A percentile compares a stretch with the other conserved stretches of the same genome.
These are phyloP conservation scores for Rhizopus microsporus DNA, from an alignment of 371 early-diverging fungal genomes.

Conservation along the genomic window DNA sequence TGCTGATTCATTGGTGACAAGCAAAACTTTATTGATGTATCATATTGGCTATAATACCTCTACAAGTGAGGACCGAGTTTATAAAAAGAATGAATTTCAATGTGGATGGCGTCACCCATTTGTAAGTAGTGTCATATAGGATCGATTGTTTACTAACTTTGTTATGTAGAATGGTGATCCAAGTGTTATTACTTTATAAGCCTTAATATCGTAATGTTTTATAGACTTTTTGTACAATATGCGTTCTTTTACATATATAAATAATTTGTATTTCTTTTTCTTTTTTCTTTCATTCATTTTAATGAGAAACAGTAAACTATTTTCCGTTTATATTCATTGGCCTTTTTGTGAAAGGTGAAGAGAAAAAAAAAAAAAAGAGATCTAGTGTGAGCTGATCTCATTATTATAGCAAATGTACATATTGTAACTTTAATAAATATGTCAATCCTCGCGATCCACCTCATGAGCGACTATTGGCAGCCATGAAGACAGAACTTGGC, in stretches of 20 bases:
- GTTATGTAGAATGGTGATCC: constrained; percentile 42
- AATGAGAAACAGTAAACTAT: constrained; percentile 1
- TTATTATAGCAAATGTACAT: constrained; percentile 71
- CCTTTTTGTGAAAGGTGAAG: constrained; percentile 83
- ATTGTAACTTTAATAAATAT: constrained; percentile 88
- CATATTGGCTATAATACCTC: constrained; percentile 68
- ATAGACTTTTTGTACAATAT: neutral
- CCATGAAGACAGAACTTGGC: constrained; percentile 55
- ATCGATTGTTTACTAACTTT: neutral
- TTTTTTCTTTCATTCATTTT: too few relatives aligned
- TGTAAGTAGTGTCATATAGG: constrained; percentile 40
- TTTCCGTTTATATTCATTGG: constrained; percentile 84
- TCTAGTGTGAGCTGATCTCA: neutral
- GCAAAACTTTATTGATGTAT: constrained; percentile 56
- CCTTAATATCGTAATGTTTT: constrained; percentile 16
- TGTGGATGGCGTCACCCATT: constrained; percentile 71
- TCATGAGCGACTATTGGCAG: constrained; percentile 54
- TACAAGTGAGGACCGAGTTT: constrained; percentile 56
- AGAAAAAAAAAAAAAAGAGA: neutral
- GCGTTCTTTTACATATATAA: too few relatives aligned
- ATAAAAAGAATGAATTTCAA: constrained; percentile 60
- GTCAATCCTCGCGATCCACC: constrained; percentile 57
- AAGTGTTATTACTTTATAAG: constrained; percentile 22
- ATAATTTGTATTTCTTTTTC: too few relatives aligned
- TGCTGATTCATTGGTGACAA: constrained; percentile 46